phyloP scores from a whole-genome alignment of 2,329 filamentous ascomycete species.

The Fusarium ambrosium region DNA sequence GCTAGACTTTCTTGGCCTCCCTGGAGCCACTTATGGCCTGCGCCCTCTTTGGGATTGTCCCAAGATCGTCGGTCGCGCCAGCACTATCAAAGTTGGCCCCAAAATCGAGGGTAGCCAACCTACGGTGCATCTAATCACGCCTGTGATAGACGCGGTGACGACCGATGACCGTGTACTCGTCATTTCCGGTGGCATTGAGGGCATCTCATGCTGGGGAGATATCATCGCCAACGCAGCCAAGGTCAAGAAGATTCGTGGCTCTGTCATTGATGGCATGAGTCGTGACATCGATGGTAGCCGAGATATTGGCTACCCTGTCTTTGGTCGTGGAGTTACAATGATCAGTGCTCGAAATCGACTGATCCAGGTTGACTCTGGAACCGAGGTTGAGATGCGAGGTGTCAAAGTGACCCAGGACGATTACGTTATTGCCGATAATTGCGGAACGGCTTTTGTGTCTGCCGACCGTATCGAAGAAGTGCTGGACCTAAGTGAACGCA shows the following conservation, averaged over 20 bases:
- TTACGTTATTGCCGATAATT: not conserved
- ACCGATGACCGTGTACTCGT: not conserved
- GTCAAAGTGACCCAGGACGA: not conserved
- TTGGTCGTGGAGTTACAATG: not conserved
- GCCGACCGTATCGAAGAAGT: not conserved
- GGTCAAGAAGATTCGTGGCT: slow-evolving; percentile 45
- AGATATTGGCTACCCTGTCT: slow-evolving; percentile 29
- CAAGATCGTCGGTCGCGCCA: slow-evolving; percentile 36
- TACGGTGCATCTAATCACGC: not conserved
- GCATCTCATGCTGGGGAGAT: slow-evolving; percentile 39
- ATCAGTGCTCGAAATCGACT: not conserved
- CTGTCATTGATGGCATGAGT: slow-evolving; percentile 51
- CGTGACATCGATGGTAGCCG: slow-evolving; percentile 52
- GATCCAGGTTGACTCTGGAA: not conserved
- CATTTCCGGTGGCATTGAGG: slow-evolving; percentile 30
- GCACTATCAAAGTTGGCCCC: slow-evolving; percentile 29
- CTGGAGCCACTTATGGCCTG: slow-evolving; percentile 34
- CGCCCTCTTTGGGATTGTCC: slow-evolving; percentile 37
- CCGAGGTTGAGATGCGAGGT: not conserved
- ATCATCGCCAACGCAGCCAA: slow-evolving; percentile 40
- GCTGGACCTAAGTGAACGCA: not conserved
- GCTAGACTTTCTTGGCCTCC: slow-evolving; percentile 34
- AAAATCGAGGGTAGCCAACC: not conserved
- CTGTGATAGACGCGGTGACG: not conserved
- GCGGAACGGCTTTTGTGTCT: not conserved